Base-by-base conservation (phyloP, 1,284 basidiomycete genomes). In the Crucibulum parvulum region DNA sequence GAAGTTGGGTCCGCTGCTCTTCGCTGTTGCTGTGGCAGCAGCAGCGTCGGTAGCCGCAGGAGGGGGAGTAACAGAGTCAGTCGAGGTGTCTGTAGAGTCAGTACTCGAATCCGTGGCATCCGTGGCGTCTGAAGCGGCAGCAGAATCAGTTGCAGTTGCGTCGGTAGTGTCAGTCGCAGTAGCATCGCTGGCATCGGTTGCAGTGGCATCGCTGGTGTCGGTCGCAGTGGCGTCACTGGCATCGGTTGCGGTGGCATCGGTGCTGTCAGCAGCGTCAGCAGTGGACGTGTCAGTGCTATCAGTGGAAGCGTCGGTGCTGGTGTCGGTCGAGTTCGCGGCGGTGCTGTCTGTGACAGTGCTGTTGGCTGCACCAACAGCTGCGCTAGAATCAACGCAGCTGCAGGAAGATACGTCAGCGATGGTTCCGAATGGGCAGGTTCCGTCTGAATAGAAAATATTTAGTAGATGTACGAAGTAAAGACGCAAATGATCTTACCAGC, bases 391-490 rank as follows among this genome's bases (percentile, higher is more conserved):
- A 13, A 69, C 55, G 62, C 76, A 78, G 35, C 69, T 66, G 67
- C 78, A 80, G 50, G 70, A 71, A 13, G 62, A 61, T 16, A 77
- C 66, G 60, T 81, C 76, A 5, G 79, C 72, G 8, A 64, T 66
- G 60, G 67, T 66, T 13, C 77, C 79, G 36, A 73, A 74, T 7
- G 79, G 80, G 62, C 80, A 81, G n/a, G 78, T 78, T 38, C 72
- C 77, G 61, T 68, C 79, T 81, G 53, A 18, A 50, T 16, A 45
- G 37, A 35, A 52, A 51, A 24, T 31, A 45, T 34, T 35, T 34
- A 10, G 15, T 60, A n/a, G 53, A 16, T 41, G 35, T 24, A 41
- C n/a, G 18, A 16, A 31, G 16, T 5, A 31, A 16, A 6, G 36
- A 41, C 39, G 16, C 54, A 52, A 16, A 51, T 50, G 9, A 34